Evolutionary conservation across 2,329 filamentous ascomycete genomes (phyloP).

Genomic region (Penicillium freii): DNA sequence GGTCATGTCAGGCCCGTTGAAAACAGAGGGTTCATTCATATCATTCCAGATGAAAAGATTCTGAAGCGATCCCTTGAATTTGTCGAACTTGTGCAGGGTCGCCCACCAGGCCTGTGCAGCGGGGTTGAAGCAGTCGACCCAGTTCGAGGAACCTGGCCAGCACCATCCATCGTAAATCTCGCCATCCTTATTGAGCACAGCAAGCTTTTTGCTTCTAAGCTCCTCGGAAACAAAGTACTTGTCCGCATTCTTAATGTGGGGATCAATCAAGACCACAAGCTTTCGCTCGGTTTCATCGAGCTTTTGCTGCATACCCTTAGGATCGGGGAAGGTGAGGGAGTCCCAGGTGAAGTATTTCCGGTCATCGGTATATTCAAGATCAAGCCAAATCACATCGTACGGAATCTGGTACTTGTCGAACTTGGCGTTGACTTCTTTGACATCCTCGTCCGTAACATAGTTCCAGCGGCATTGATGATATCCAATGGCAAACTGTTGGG

Average conservation of each 20-base stretch:
- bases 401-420: constrained; percentile 95
- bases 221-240: constrained; percentile 75
- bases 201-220: constrained; percentile 78
- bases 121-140: constrained; percentile 96
- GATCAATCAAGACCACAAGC: constrained; percentile 91
- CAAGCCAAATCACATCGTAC: constrained; percentile 98
- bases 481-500: constrained; percentile 85
- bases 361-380: constrained; percentile 95
- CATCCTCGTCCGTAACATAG: constrained; percentile 94
- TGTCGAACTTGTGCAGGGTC: constrained; percentile 78
- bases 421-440: constrained; percentile 92
- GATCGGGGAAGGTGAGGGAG: constrained; percentile 79
- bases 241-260: constrained; percentile 91
- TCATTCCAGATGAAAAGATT: constrained; percentile 99
- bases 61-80: constrained; percentile 78
- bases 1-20: constrained; percentile 96
- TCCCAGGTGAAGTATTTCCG: constrained; percentile 99
- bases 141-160: constrained; percentile 96
- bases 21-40: constrained; percentile 99
- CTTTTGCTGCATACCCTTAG: constrained; percentile 82
- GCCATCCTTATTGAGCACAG: constrained; percentile 84
- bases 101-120: constrained; percentile 90
- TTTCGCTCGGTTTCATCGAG: constrained; percentile 83
- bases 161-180: constrained; percentile 95
- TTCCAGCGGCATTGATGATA: constrained; percentile 99